Base-by-base conservation (phyloP, 176 grass and related monocot species). In the Poa annua region DNA sequence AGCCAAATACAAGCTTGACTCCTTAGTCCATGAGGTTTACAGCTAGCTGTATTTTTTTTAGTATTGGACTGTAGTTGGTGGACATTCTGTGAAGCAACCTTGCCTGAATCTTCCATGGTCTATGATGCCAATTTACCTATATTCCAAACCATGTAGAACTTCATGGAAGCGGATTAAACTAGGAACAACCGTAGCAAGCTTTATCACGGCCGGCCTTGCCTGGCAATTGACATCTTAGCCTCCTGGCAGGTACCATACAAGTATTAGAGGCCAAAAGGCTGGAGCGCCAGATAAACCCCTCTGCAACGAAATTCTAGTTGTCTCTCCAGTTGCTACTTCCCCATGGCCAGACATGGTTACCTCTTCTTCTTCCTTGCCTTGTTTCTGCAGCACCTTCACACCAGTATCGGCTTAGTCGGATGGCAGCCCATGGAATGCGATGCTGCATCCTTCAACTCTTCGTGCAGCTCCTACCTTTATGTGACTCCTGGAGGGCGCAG, bases 381-480 rank as follows among this genome's bases (percentile, higher is more conserved):
- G 61, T 71, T 57, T 81, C 73, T 91, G n/a, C 77, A 75, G 5
- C 32, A 71, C 51, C 78, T 79, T 36, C 75, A 71, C 26, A 38
- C 14, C 19, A 69, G 24, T 26, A 8, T 41, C 1, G 32, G 59
- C 35, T 52, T 20, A 32, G 33, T 13, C 6, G 17, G 19, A 72
- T 88, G 86, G 85, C 71, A 81, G 20, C 80, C 85, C 14, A 88
- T 86, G 74, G 34, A 24, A 19, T 91, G 88, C 66, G 34, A 34
- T 20, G 10, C 22, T 45, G 15, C 50, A 12, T 72, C 77, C 24
- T 69, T 57, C 72, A 67, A 61, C 66, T 36, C 84, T 26, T 74
- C 38, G 3, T 91, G 92, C 81, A 79, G 45, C 53, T 86, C 84
- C 17, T 87, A 87, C 81, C 84, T 94, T 41, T 94, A 91, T 26